Percentiles rank a stretch among this genome's conserved stretches.
Evolutionary conservation across 106 monocot genomes (phyloP).

Genomic region (Apostasia shenzhenica): DNA sequence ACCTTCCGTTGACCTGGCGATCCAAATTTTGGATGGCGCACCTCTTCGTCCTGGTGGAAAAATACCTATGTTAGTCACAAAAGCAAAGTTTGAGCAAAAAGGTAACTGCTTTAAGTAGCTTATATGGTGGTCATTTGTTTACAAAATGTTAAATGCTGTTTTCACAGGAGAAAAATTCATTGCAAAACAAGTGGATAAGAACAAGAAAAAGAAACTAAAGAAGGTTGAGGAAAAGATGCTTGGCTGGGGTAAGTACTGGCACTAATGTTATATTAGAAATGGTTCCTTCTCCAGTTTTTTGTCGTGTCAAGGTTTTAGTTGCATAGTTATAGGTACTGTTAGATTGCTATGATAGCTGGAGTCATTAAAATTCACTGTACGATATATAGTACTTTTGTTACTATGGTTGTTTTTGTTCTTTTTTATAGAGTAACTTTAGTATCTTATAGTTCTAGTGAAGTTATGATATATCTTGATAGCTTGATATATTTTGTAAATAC

Average conservation of each 20-base stretch:
- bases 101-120: slow-evolving; percentile 26
- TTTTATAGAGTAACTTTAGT: too few relatives aligned
- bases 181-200: slow-evolving; percentile 71
- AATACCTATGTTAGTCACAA: slow-evolving; percentile 63
- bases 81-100: slow-evolving; percentile 96
- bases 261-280: neutral
- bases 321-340: too few relatives aligned
- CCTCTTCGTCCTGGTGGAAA: slow-evolving; percentile 75
- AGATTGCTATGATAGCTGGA: too few relatives aligned
- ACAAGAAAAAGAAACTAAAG: slow-evolving; percentile 88
- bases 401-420: too few relatives aligned
- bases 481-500: too few relatives aligned
- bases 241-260: slow-evolving; percentile 82
- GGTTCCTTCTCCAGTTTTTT: too few relatives aligned
- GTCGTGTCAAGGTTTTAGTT: too few relatives aligned
- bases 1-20: slow-evolving; percentile 88
- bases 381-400: too few relatives aligned
- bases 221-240: slow-evolving; percentile 93
- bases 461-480: too few relatives aligned
- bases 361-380: too few relatives aligned
- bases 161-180: slow-evolving; percentile 77
- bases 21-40: slow-evolving; percentile 84
- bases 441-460: too few relatives aligned
- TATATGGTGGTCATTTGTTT: slow-evolving; percentile 1
- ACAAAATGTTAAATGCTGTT: neutral